Conservation (phyloP, 768 basidiomycete species). For the Kwoniella botswanensis region DNA sequence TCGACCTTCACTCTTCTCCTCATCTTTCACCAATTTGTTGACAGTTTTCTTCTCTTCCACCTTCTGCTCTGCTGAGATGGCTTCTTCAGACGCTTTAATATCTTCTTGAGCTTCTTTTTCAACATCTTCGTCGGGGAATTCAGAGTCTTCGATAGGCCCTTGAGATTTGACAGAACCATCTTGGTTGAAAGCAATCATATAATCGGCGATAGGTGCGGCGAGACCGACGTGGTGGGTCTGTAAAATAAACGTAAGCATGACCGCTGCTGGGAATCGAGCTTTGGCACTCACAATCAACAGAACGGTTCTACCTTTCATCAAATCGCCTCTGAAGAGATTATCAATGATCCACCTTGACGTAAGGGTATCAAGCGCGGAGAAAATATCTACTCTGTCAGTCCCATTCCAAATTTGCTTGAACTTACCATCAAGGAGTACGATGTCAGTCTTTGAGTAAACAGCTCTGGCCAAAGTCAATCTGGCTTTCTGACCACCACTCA, state of each 20-base stretch:
- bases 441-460: constrained; percentile 67
- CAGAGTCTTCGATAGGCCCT: constrained; percentile 48
- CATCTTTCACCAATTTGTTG: constrained; percentile 53
- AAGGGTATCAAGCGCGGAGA: constrained; percentile 69
- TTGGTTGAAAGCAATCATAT: constrained; percentile 50
- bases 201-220: constrained; percentile 56
- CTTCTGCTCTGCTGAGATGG: constrained; percentile 28
- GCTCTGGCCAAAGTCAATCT: constrained; percentile 67
- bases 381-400: constrained; percentile 62
- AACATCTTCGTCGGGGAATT: constrained; percentile 38
- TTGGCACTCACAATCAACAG: constrained; percentile 63
- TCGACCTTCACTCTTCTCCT: constrained; percentile 57
- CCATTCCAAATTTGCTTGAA: neutral
- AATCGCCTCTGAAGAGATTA: constrained; percentile 62
- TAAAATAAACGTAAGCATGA: constrained; percentile 1
- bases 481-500: constrained; percentile 68
- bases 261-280: constrained; percentile 4
- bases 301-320: constrained; percentile 64
- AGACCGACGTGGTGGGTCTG: constrained; percentile 58
- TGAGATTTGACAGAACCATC: constrained; percentile 49
- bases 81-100: constrained; percentile 28
- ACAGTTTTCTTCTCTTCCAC: constrained; percentile 37
- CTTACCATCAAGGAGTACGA: constrained; percentile 68
- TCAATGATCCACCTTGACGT: constrained; percentile 65
- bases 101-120: constrained; percentile 45